Base-by-base conservation (phyloP, 2,329 filamentous ascomycete genomes). In the Phialophora expanda region DNA sequence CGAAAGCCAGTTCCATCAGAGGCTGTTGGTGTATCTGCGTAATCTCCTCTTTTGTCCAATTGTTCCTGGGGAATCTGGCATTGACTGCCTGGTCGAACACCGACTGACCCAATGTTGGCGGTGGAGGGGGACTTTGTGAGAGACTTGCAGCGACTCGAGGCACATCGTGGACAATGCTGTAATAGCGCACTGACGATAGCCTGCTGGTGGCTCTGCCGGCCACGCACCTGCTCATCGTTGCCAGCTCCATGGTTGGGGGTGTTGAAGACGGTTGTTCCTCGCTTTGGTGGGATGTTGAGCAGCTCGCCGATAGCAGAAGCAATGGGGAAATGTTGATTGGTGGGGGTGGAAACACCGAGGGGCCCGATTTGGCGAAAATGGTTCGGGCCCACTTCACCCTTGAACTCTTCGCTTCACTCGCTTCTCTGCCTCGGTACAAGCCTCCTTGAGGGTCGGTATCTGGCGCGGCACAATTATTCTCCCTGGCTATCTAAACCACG, bases 1-100 rank as follows among this genome's bases (percentile, higher is more conserved):
- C 88, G 76, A 88, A 90, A 8, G 89, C 85, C 73, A 96, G 80
- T 75, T 94, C 90, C 82, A 93, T 89, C 75, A 96, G 81, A 17
- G 92, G 91, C 58, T 89, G 89, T 75, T 93, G 86, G 80, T 95
- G 96, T 72, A 96, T 89, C 69, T 90, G 86, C 9, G 89, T 82
- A 68, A 96, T 92, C 79, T 96, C 90, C 69, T 93, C 88, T 70
- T 85, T 87, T 5, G 91, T 91, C 93, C 92, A 96, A 77, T 89
- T 85, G 73, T 88, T 89, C 57, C 91, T 84, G 12, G 90, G 86
- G 5, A 75, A 79, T 1, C 79, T 84, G 24, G 89, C 87, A 53
- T 84, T 81, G 24, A 90, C 82, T 8, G 90, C 90, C 70, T 76
- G 71, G 65, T 78, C 75, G 56, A 83, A 75, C 17, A 70, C 63